phyloP scores from a whole-genome alignment of 2,329 filamentous ascomycete species.

The Penicillium sp. region DNA sequence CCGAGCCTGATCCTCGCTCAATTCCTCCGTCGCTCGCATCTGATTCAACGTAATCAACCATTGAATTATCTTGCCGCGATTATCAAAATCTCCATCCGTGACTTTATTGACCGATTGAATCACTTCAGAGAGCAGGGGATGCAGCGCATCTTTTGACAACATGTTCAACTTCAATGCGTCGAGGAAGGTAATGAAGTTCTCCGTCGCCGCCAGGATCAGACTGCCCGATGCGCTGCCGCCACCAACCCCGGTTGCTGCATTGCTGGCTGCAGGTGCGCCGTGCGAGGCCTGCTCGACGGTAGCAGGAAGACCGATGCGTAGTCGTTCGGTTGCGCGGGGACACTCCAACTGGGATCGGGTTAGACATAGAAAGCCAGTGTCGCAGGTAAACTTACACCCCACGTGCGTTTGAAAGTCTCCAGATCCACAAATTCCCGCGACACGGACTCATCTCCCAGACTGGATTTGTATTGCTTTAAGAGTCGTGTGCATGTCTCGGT shows the following conservation, averaged over 20 bases:
- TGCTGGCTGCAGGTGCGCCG: slow-evolving; percentile 44
- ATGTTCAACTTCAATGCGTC: slow-evolving; percentile 91
- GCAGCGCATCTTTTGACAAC: slow-evolving; percentile 91
- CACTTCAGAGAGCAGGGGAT: slow-evolving; percentile 87
- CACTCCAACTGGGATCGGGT: slow-evolving; percentile 69
- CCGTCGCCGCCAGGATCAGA: slow-evolving; percentile 82
- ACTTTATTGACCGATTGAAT: slow-evolving; percentile 98
- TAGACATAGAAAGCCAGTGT: slow-evolving; percentile 1
- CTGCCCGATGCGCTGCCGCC: slow-evolving; percentile 49
- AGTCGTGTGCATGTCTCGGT: slow-evolving; percentile 93
- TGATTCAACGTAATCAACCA: slow-evolving; percentile 97
- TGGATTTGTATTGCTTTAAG: slow-evolving; percentile 94
- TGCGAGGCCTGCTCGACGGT: slow-evolving; percentile 62
- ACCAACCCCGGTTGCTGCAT: slow-evolving; percentile 25
- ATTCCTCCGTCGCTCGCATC: slow-evolving; percentile 91
- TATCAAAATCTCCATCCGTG: slow-evolving; percentile 90
- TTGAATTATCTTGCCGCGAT: slow-evolving; percentile 93
- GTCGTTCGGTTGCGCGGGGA: slow-evolving; percentile 84
- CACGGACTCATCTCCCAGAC: slow-evolving; percentile 86
- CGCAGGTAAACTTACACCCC: slow-evolving; percentile 64
- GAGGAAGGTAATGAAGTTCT: slow-evolving; percentile 97
- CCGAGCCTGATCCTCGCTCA: slow-evolving; percentile 79
- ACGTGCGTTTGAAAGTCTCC: slow-evolving; percentile 84
- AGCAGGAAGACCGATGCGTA: slow-evolving; percentile 87
- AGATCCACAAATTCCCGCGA: slow-evolving; percentile 79